Percentiles rank a stretch among this genome's conserved stretches.
Conservation (phyloP, 2,329 filamentous ascomycete genomes). For the Elsinoe necatrix region DNA sequence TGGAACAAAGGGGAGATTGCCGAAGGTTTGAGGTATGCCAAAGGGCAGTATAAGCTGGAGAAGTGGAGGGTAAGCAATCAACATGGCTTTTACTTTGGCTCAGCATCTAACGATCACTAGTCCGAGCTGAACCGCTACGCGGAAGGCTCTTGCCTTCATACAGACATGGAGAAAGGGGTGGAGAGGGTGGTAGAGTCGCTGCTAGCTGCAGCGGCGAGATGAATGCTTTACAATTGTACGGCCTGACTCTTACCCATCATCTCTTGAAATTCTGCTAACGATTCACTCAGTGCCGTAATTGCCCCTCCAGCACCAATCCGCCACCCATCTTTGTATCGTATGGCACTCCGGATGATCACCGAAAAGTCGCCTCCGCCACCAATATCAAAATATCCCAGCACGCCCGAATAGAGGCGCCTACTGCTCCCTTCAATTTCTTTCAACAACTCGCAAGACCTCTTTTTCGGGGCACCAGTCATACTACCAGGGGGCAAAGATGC, state of each 20-base stretch:
- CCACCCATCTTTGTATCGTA: slow-evolving; percentile 66
- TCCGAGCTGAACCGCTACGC: neutral
- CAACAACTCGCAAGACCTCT: slow-evolving; percentile 79
- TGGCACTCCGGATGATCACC: slow-evolving; percentile 79
- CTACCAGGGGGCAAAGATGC: slow-evolving; percentile 77
- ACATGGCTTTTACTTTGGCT: neutral
- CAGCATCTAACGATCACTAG: neutral
- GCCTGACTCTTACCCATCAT: slow-evolving; percentile 50
- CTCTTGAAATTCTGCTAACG: slow-evolving; percentile 77
- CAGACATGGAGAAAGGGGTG: neutral
- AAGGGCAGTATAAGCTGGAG: neutral
- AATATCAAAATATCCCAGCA: slow-evolving; percentile 82
- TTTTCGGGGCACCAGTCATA: slow-evolving; percentile 96
- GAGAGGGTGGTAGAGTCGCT: neutral
- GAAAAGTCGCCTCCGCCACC: slow-evolving; percentile 82
- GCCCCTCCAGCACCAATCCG: slow-evolving; percentile 83
- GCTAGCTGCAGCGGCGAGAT: slow-evolving; percentile 15
- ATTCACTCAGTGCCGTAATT: slow-evolving; percentile 73
- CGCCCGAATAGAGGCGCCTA: slow-evolving; percentile 76
- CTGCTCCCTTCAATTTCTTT: slow-evolving; percentile 57
- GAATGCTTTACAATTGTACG: slow-evolving; percentile 20
- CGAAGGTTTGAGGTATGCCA: neutral
- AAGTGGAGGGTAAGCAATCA: neutral
- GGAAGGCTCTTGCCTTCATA: neutral
- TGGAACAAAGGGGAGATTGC: neutral